Evolutionary conservation across 306 rosid species (phyloP).

Genomic region (Vicia villosa): DNA sequence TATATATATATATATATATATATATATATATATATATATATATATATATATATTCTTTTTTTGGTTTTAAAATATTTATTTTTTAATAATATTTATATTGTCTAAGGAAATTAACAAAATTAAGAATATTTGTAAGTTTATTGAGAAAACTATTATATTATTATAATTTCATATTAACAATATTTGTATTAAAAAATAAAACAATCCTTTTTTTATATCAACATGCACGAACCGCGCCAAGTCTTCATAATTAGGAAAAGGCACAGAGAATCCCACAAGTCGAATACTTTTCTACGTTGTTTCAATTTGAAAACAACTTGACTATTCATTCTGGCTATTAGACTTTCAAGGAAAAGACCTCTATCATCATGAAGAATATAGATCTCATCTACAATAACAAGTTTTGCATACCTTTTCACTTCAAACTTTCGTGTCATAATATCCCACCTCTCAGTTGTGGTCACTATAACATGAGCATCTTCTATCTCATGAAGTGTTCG

Average conservation of each 20-base stretch:
- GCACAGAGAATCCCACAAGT: constrained; percentile 87
- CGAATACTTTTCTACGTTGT: constrained; percentile 84
- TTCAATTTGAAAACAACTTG: constrained; percentile 90
- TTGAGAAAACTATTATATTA: no score
- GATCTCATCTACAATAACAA: constrained; percentile 85
- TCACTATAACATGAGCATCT: constrained; percentile 90
- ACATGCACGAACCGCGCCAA: constrained; percentile 86
- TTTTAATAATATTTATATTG: no score
- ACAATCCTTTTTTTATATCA: constrained; percentile 47
- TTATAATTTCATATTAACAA: no score
- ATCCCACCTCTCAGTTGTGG: constrained; percentile 98
- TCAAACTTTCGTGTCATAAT: constrained; percentile 90
- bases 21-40: no score
- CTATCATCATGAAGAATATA: constrained; percentile 94
- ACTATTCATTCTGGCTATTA: constrained; percentile 89
- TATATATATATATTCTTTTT: no score
- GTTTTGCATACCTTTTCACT: constrained; percentile 83
- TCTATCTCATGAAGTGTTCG: constrained; percentile 84
- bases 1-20: no score
- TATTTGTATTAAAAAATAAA: no score
- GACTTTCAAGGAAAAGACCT: constrained; percentile 94
- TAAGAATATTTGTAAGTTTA: no score
- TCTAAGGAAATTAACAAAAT: no score
- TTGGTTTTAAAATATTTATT: no score
- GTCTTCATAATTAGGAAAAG: constrained; percentile 84